Percentiles rank a stretch among this genome's conserved stretches.
phyloP scores from a whole-genome alignment of 768 basidiomycete genomes.

The Kwoniella newhampshirensis region DNA sequence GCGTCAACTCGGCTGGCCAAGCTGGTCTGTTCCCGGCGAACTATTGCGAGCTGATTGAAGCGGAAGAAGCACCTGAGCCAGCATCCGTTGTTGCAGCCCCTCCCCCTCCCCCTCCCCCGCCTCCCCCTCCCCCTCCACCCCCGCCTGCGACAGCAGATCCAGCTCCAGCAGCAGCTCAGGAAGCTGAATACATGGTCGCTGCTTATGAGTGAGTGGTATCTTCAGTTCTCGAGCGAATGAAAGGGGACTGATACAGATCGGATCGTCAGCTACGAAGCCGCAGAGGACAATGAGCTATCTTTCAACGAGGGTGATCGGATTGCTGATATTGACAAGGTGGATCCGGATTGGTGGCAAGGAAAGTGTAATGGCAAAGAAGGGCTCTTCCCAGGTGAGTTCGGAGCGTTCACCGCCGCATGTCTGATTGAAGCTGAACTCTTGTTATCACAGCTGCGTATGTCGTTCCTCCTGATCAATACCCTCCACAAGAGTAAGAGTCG shows the following conservation, averaged over 20 bases:
- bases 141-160: constrained; percentile 56
- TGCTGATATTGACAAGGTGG: constrained; percentile 69
- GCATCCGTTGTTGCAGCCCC: constrained; percentile 56
- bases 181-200: constrained; percentile 53
- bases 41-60: constrained; percentile 76
- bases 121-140: constrained; percentile 59
- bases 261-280: constrained; percentile 72
- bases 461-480: constrained; percentile 26
- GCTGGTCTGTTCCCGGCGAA: constrained; percentile 87
- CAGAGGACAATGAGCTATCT: constrained; percentile 85
- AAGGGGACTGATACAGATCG: constrained; percentile 10
- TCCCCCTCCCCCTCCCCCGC: constrained; percentile 53
- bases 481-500: not conserved
- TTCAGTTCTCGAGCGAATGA: constrained; percentile 61
- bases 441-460: constrained; percentile 33
- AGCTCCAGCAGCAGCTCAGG: constrained; percentile 54
- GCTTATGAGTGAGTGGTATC: constrained; percentile 64
- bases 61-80: constrained; percentile 52
- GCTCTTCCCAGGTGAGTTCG: constrained; percentile 52
- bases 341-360: constrained; percentile 47
- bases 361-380: constrained; percentile 40
- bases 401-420: not conserved
- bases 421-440: not conserved
- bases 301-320: constrained; percentile 82
- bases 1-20: constrained; percentile 69